Evolutionary conservation across 2,329 filamentous ascomycete species (phyloP), one percentile per base, ranked within the genome.

Genomic region (Hirsutella rhossiliensis): DNA sequence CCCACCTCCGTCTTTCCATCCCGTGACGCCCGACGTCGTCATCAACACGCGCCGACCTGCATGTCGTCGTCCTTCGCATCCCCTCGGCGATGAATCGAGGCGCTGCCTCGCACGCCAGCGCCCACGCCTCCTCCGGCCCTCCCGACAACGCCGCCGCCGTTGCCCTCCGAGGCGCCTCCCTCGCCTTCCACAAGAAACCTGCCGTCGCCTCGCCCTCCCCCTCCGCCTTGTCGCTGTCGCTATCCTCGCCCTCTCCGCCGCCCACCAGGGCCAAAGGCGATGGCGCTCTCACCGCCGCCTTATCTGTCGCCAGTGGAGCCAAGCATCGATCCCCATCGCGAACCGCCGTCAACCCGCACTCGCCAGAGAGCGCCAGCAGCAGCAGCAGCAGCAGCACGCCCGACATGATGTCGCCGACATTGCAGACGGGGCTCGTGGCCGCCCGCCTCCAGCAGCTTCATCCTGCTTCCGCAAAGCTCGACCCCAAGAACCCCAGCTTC

Each of bases 401-500:
- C n/a, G 34, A 17, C 4, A 18, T 17, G 15, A 7, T 5, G 6
- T 37, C 34, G 15, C 18, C 18, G 15, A 37, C n/a, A 15, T 5
- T 17, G 34, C 34, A 37, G 15, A 17, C 34, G 34, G 41, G 47
- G 5, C 42, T 55, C 27, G 51, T 50, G 27, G 50, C 53, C 15
- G 43, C 53, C 30, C 49, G 53, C 37, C 43, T 56, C 45, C 54
- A 39, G 36, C 30, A 54, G 48, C 45, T 49, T 30, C 47, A 54
- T 38, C 48, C 53, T 9, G 49, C 45, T 45, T 17, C 42, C 41
- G 28, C 49, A 45, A 27, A 13, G 47, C 45, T 56, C 44, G 68
- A 69, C 45, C 54, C 63, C 13, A 72, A 71, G 46, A 80, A 73
- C 39, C 70, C 78, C 6, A 66, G 82, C 76, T 62, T 65, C 46